Conservation (phyloP, 331 rosid genomes). For the Arachis monticola region DNA sequence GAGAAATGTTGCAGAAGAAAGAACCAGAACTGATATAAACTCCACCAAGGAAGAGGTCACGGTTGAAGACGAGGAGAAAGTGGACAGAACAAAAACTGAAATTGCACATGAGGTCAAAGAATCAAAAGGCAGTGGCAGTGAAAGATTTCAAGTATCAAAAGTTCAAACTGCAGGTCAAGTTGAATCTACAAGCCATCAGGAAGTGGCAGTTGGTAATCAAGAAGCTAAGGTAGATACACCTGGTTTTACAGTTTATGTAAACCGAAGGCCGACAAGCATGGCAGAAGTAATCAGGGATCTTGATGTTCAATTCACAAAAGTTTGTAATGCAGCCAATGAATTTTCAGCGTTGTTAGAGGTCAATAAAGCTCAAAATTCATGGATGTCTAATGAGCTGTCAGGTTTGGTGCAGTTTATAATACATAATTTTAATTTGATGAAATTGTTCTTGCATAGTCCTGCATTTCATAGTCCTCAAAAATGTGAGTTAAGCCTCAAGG, state of each 20-base stretch:
- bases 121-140: conserved; percentile 40
- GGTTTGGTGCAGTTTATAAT: conserved; percentile 50
- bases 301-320: conserved; percentile 70
- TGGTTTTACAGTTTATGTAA: conserved; percentile 78
- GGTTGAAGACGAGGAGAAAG: conserved; percentile 63
- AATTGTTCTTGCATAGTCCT: conserved; percentile 18
- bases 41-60: conserved; percentile 57
- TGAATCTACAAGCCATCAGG: conserved; percentile 55
- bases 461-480: conserved; percentile 23
- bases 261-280: conserved; percentile 86
- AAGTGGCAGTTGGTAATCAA: conserved; percentile 48
- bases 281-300: conserved; percentile 81
- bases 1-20: conserved; percentile 52
- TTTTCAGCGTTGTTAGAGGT: conserved; percentile 80
- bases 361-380: conserved; percentile 56
- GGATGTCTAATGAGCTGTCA: conserved; percentile 67
- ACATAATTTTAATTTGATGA: conserved; percentile 18
- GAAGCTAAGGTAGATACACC: conserved; percentile 77
- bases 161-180: conserved; percentile 58
- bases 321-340: conserved; percentile 76
- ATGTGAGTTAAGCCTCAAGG: not conserved
- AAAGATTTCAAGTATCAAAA: conserved; percentile 53
- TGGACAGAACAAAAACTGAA: conserved; percentile 43
- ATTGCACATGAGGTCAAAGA: conserved; percentile 37
- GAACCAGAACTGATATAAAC: conserved; percentile 45